Base-by-base conservation (phyloP, 2,329 filamentous ascomycete species). In the Sporothrix humicola region DNA sequence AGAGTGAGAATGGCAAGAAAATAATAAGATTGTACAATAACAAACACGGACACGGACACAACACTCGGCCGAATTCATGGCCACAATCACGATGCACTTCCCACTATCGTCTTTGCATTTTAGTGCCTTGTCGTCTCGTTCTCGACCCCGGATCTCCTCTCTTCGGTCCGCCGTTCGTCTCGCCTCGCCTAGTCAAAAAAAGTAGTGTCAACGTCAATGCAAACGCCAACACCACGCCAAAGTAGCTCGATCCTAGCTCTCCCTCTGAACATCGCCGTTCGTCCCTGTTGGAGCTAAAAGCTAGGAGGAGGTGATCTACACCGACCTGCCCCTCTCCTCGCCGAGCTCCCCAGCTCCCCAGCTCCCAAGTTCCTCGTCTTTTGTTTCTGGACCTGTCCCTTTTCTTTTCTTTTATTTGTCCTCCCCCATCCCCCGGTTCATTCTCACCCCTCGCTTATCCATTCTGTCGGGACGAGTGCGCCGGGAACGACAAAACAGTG, bases 271-370 rank as follows among this genome's bases (percentile, higher is more conserved):
- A 26, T 31, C 12, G 23, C 23, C 12, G 56, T 46, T 66, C 42
- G 17, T 66, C 50, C 44, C 61, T 17, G 42, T 66, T 66, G 61
- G 37, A 20, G 42, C 66, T 10, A 20, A 42, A 63, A 46, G 31
- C 31, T 37, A 37, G 6, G 7, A 56, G 4, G 46, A 65, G 61
- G 61, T 50, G 46, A 37, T n/a, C n/a, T 52, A 23, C 23, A 52
- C n/a, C 12, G 6, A 12, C 7, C 13, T 37, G 17, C 58, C 31
- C n/a, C 59, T 44, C 31, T 20, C 8, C 63, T 23, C 15, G 5
- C n/a, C n/a, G 4, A 6, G 17, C n/a, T 44, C 65, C 44, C 46
- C 31, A 37, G 31, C 31, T 37, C 31, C 31, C 31, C 31, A 37
- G 31, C 31, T 37, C 7, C 31, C 12, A 52, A 17, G 26, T 50